Conservation (phyloP, 2,329 filamentous ascomycete genomes). For the Xylariaceae sp. region DNA sequence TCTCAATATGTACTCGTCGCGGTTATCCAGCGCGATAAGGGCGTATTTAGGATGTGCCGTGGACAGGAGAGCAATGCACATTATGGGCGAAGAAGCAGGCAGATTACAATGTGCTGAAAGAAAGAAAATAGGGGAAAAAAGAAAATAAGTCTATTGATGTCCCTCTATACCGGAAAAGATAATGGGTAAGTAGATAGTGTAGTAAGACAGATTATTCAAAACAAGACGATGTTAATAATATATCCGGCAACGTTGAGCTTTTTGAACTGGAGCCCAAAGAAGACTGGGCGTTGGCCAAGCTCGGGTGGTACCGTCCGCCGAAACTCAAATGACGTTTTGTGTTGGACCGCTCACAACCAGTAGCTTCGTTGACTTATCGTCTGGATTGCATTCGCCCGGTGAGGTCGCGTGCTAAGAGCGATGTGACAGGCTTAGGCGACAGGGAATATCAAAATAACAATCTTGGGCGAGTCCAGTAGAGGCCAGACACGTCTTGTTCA, state of each 20-base stretch:
- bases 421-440: slow-evolving; percentile 7
- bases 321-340: slow-evolving; percentile 16
- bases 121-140: background rate
- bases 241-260: no score
- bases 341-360: slow-evolving; percentile 16
- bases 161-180: no score
- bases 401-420: slow-evolving; percentile 11
- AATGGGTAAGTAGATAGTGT: no score
- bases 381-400: slow-evolving; percentile 13
- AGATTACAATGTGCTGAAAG: no score
- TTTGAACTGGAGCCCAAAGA: slow-evolving; percentile 2
- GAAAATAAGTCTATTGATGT: background rate
- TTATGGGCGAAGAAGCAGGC: slow-evolving; percentile 31
- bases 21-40: slow-evolving; percentile 70
- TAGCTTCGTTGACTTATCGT: slow-evolving; percentile 6
- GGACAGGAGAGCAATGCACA: slow-evolving; percentile 75
- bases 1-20: slow-evolving; percentile 65
- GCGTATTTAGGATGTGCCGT: slow-evolving; percentile 71
- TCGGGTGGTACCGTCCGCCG: slow-evolving; percentile 16
- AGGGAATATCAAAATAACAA: no score
- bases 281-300: slow-evolving; percentile 7
- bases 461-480: slow-evolving; percentile 8
- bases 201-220: no score
- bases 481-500: slow-evolving; percentile 16
- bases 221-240: no score